Percentiles rank a stretch among this genome's conserved stretches.
Evolutionary conservation across 2,329 filamentous ascomycete genomes (phyloP).

Genomic region (Elsinoe arachidis): DNA sequence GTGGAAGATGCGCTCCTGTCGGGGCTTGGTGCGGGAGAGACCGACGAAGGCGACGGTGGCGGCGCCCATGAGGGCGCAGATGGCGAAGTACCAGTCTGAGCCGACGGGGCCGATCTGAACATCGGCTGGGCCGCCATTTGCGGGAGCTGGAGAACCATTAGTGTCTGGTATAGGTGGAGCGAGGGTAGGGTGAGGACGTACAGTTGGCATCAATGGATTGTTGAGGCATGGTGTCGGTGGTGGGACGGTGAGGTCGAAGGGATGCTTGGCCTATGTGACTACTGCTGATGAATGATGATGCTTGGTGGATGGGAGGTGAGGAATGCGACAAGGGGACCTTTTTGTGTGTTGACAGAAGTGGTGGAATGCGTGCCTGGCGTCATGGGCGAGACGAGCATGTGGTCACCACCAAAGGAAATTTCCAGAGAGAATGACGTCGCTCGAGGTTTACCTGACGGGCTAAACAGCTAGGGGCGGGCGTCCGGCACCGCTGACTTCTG

Average conservation of each 20-base stretch:
- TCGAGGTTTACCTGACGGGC: too few relatives aligned
- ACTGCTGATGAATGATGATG: neutral
- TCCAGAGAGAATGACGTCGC: constrained; percentile 8
- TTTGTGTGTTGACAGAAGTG: neutral
- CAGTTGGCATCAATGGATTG: constrained; percentile 2
- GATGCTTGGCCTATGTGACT: neutral
- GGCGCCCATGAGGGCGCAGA: constrained; percentile 51
- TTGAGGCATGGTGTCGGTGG: constrained; percentile 4
- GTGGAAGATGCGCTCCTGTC: constrained; percentile 52
- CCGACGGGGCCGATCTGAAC: constrained; percentile 52
- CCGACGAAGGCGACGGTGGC: constrained; percentile 47
- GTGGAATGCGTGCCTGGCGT: constrained; percentile 7
- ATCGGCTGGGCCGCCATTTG: constrained; percentile 40
- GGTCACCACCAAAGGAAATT: neutral
- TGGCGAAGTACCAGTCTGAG: constrained; percentile 55
- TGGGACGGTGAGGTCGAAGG: neutral
- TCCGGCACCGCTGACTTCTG: constrained; percentile 1
- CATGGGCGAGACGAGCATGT: neutral
- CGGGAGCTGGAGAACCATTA: constrained; percentile 27
- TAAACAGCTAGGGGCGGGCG: neutral
- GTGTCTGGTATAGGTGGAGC: neutral
- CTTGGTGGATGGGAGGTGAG: neutral
- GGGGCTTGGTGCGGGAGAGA: constrained; percentile 45
- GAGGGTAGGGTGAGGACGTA: neutral
- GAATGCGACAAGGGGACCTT: neutral